Percentiles rank a stretch among this genome's conserved stretches.
These are phyloP conservation scores for Verticillium alfalfae DNA, from an alignment of 2,329 filamentous ascomycete species.

Conservation along the genomic window DNA sequence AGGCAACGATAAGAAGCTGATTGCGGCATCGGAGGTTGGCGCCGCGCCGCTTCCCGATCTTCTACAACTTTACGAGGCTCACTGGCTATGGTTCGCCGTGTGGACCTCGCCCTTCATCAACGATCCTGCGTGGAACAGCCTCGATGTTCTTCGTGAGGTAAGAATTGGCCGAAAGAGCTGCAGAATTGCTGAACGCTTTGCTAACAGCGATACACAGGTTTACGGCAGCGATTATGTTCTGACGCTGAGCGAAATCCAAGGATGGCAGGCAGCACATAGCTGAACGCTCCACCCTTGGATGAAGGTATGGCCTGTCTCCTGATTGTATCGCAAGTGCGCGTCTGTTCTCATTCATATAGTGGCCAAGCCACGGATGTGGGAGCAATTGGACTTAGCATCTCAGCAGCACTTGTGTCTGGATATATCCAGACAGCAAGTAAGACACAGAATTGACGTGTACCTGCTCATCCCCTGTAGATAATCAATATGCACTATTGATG, in stretches of 20 bases:
- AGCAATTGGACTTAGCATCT: too few species aligned
- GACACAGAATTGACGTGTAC: too few species aligned
- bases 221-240: constrained; percentile 25
- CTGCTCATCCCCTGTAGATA: too few species aligned
- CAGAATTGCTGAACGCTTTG: not conserved
- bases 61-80: constrained; percentile 35
- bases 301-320: too few species aligned
- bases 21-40: constrained; percentile 40
- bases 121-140: constrained; percentile 31
- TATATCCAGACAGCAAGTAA: too few species aligned
- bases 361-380: too few species aligned
- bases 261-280: constrained; percentile 14
- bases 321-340: too few species aligned
- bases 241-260: constrained; percentile 27
- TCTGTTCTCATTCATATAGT: too few species aligned
- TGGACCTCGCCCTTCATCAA: constrained; percentile 39
- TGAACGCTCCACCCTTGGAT: not conserved
- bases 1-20: constrained; percentile 38
- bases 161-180: not conserved
- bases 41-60: constrained; percentile 34
- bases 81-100: constrained; percentile 42
- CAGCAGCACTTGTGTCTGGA: too few species aligned
- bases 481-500: too few species aligned
- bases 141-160: constrained; percentile 30
- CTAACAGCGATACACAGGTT: constrained; percentile 13